phyloP scores from a whole-genome alignment of 306 rosid species.

The Oemleria cerasiformis region DNA sequence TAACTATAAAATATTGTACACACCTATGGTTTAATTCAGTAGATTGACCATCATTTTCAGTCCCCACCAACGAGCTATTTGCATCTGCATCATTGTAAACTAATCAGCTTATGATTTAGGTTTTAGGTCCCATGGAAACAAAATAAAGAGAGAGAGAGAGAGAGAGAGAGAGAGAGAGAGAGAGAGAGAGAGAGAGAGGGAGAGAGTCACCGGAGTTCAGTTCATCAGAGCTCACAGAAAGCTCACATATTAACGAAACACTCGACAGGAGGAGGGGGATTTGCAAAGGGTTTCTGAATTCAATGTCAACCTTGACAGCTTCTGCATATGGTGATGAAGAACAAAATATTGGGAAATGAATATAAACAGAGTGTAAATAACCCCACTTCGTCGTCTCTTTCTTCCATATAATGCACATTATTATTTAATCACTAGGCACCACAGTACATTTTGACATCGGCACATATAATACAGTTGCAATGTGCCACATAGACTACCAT shows the following conservation, averaged over 20 bases:
- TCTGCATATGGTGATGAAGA: slow-evolving; percentile 54
- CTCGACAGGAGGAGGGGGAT: slow-evolving; percentile 68
- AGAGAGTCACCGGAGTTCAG: slow-evolving; percentile 43
- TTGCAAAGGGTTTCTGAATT: slow-evolving; percentile 84
- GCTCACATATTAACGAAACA: slow-evolving; percentile 71
- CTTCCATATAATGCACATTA: background rate
- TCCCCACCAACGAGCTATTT: slow-evolving; percentile 32
- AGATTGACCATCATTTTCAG: slow-evolving; percentile 33
- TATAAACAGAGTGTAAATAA: background rate
- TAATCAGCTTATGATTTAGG: slow-evolving; percentile 19
- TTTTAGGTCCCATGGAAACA: too few relatives aligned
- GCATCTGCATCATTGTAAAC: slow-evolving; percentile 50
- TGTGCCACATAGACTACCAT: background rate
- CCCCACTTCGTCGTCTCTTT: background rate
- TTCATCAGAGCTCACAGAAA: slow-evolving; percentile 53
- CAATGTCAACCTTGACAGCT: slow-evolving; percentile 75
- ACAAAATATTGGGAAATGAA: slow-evolving; percentile 2
- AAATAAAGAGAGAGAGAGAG: too few relatives aligned
- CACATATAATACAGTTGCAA: background rate
- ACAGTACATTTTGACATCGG: background rate
- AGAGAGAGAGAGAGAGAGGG: background rate
- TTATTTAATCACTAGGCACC: background rate
- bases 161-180: too few relatives aligned
- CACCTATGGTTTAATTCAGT: slow-evolving; percentile 39
- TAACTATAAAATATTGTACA: slow-evolving; percentile 10